Conservation (phyloP, 1,284 basidiomycete genomes). For the Phlebopus sp. region DNA sequence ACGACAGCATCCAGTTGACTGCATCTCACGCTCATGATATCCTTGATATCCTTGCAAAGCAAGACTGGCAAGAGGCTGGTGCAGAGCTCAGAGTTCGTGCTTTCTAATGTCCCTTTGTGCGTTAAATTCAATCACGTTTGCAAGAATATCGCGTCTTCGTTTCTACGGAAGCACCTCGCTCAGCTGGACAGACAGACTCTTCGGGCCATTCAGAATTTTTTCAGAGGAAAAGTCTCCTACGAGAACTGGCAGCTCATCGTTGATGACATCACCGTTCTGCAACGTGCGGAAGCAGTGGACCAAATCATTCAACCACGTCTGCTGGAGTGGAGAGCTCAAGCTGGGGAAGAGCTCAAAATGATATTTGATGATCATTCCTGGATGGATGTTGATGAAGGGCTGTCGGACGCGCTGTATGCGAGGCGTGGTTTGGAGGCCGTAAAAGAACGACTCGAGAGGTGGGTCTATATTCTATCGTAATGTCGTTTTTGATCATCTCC, state of each 20-base stretch:
- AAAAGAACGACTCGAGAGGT: conserved; percentile 43
- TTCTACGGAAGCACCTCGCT: conserved; percentile 24
- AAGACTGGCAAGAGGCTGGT: conserved; percentile 36
- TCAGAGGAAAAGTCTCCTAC: conserved; percentile 16
- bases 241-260: conserved; percentile 14
- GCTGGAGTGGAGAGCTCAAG: conserved; percentile 21
- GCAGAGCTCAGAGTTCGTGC: conserved; percentile 31
- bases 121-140: conserved; percentile 11
- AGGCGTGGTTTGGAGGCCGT: conserved; percentile 39
- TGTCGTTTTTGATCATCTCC: conserved; percentile 11
- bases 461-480: not conserved
- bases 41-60: conserved; percentile 33
- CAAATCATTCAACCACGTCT: not conserved
- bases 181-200: conserved; percentile 18
- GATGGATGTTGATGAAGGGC: conserved; percentile 44
- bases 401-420: conserved; percentile 35
- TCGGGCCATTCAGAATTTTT: conserved; percentile 14
- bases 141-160: conserved; percentile 20
- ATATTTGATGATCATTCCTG: conserved; percentile 43
- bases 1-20: conserved; percentile 27
- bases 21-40: conserved; percentile 29
- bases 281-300: conserved; percentile 1
- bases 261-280: conserved; percentile 8
- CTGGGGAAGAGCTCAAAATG: conserved; percentile 29
- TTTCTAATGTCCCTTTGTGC: not conserved